Base-by-base conservation (phyloP, 2,329 filamentous ascomycete species). In the Dactylellina leptospora region DNA sequence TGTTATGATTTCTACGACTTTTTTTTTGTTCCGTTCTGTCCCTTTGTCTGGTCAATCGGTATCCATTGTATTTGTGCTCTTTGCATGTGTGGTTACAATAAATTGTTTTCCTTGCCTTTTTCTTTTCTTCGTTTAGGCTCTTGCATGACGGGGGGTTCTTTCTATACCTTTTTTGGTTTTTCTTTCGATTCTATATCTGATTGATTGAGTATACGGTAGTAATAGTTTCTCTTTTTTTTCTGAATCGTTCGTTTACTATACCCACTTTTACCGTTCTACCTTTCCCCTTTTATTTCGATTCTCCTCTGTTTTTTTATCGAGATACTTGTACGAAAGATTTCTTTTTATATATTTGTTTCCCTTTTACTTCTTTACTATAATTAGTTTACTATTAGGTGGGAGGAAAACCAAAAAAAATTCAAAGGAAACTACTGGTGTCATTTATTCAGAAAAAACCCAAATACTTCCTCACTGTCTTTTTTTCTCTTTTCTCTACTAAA, bases 181-280 rank as follows among this genome's bases (percentile, higher is more conserved):
- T 68, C 56, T 58, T 61, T 42, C 53, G 38, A 18, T 45, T 54
- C 40, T 36, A 64, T 68, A 51, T 27, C 20, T 18, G 72, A 74
- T 45, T 45, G n/a, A n/a, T 59, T 59, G 22, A 48, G n/a, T 25
- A 48, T 28, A 48, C 18, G 51, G 51, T 76, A 75, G 78, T 75
- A 76, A 76, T 75, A 53, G 28, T 77, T 74, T 50, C 55, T 76
- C 76, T n/a, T n/a, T n/a, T n/a, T n/a, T n/a, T n/a, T n/a, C n/a
- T n/a, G n/a, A n/a, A n/a, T 76, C 75, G 73, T 76, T 75, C 76
- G 74, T 77, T 76, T 47, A 51, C 51, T 66, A 66, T 66, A 55
- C 61, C 78, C 77, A 76, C 54, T 73, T 75, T 62, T 61, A 63
- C 55, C 74, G 75, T 62, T 76, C 76, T 74, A 55, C 28, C 28